Evolutionary conservation across 2,329 filamentous ascomycete genomes (phyloP).

Genomic region (Beauveria caledonica): DNA sequence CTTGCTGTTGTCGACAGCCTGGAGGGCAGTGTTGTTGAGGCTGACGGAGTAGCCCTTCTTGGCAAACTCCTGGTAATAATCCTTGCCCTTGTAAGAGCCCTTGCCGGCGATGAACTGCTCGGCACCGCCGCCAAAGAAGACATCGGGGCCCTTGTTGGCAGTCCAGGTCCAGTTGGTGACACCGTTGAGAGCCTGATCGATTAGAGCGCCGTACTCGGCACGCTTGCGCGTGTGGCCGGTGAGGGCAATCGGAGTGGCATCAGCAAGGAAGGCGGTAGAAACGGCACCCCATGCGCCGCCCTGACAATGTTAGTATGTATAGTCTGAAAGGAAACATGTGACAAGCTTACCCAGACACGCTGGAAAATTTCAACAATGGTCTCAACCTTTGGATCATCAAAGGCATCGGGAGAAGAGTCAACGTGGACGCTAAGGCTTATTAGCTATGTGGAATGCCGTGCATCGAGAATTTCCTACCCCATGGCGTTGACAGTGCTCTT

Average conservation of each 20-base stretch:
- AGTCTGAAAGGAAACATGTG: too few relatives aligned
- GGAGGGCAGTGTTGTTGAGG: conserved; percentile 65
- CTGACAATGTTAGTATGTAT: conserved; percentile 18
- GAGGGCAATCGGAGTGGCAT: conserved; percentile 73
- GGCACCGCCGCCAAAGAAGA: conserved; percentile 74
- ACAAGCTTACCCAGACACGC: conserved; percentile 52
- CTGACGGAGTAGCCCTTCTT: conserved; percentile 65
- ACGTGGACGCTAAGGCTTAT: conserved; percentile 50
- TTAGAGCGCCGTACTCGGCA: conserved; percentile 59
- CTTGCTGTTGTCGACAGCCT: conserved; percentile 45
- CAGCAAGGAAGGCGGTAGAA: conserved; percentile 72
- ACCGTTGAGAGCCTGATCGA: conserved; percentile 70
- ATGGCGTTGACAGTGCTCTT: conserved; percentile 78
- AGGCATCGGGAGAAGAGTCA: conserved; percentile 63
- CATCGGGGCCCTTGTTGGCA: conserved; percentile 64
- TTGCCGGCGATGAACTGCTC: conserved; percentile 67
- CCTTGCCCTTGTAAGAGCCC: conserved; percentile 57
- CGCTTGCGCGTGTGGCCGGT: conserved; percentile 66
- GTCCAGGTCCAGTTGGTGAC: conserved; percentile 78
- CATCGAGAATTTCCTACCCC: conserved; percentile 36
- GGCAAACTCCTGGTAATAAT: conserved; percentile 73
- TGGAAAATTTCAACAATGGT: conserved; percentile 72
- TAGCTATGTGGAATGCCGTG: background rate
- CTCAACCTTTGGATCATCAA: conserved; percentile 82
- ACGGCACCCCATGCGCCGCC: conserved; percentile 57